Base-by-base conservation (phyloP, 768 basidiomycete species). In the Tephrocybe rancida region DNA sequence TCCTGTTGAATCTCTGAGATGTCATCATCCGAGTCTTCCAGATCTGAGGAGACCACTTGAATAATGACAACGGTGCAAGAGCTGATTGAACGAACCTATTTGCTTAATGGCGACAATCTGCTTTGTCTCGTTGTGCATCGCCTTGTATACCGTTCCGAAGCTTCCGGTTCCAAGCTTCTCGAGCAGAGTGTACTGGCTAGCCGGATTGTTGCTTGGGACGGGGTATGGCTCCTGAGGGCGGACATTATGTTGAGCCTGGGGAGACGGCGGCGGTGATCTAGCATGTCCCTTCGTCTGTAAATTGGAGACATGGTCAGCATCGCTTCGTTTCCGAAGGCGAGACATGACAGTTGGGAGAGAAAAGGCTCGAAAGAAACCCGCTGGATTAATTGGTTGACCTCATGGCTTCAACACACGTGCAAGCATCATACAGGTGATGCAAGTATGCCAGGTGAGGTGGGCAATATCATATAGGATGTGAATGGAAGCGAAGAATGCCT, bases 1-100 rank as follows among this genome's bases (percentile, higher is more conserved):
- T 99, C 97, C 69, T 94, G 92, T 67, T 99, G 97, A 44, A 99
- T 99, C 72, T 99, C 97, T 16, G 91, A 86, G 60, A 99, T 98
- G 70, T 98, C 97, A 67, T 99, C 97, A 71, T 98, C 95, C 22
- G 95, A 93, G 71, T 97, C 92, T 71, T 99, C 97, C 55, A 99
- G 79, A 75, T 98, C 96, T 96, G 64, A 10, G 18, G 35, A 19
- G 34, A 49, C 46, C 38, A 50, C 39, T 44, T 48, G 37, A 63
- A 41, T 55, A 9, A 34, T 13, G 35, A 34, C 46, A 21, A 9
- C 29, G 43, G 44, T 27, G 49, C 5, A 29, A 4, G 24, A 29
- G 38, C 26, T 50, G 44, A 30, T 44, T n/a, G 27, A 46, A 42
- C 88, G 60, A 63, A 91, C 94, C 92, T 67, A 99, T 98, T 71